These are phyloP conservation scores for Wickerhamomyces alni DNA, from an alignment of 805 yeast species.

Conservation along the genomic window DNA sequence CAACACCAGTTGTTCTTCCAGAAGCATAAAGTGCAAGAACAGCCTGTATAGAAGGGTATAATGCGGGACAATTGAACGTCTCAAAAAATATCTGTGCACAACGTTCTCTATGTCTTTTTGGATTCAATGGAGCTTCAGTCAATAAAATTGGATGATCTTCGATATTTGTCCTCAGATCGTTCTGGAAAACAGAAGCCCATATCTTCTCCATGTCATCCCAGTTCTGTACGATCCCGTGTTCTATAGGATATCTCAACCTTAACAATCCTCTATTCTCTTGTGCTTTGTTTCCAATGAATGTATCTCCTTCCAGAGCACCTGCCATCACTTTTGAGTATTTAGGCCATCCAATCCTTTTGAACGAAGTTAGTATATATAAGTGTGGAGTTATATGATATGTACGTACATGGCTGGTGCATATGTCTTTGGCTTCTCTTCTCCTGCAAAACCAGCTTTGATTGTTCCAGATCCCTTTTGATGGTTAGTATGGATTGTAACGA, in stretches of 20 bases:
- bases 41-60: conserved; percentile 90
- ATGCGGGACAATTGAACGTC: conserved; percentile 82
- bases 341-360: conserved; percentile 58
- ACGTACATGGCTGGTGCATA: conserved; percentile 50
- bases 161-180: conserved; percentile 48
- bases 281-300: conserved; percentile 72
- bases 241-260: conserved; percentile 62
- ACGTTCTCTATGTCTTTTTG: conserved; percentile 75
- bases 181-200: conserved; percentile 65
- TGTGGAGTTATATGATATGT: not conserved
- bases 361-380: conserved; percentile 3
- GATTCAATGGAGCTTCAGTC: conserved; percentile 88
- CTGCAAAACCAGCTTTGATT: conserved; percentile 88
- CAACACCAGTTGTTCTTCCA: conserved; percentile 88
- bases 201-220: conserved; percentile 85
- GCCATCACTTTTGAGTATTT: conserved; percentile 84
- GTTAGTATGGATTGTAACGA: conserved; percentile 3
- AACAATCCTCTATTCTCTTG: conserved; percentile 75
- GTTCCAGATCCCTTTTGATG: conserved; percentile 65
- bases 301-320: conserved; percentile 55
- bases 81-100: conserved; percentile 93
- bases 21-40: conserved; percentile 80
- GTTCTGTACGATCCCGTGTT: conserved; percentile 70
- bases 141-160: conserved; percentile 85
- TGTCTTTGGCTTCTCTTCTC: conserved; percentile 74